A percentile compares a stretch with the other conserved stretches of the same genome.
Conservation (phyloP, 1,284 basidiomycete species). For the Apiotrichum laibachii region DNA sequence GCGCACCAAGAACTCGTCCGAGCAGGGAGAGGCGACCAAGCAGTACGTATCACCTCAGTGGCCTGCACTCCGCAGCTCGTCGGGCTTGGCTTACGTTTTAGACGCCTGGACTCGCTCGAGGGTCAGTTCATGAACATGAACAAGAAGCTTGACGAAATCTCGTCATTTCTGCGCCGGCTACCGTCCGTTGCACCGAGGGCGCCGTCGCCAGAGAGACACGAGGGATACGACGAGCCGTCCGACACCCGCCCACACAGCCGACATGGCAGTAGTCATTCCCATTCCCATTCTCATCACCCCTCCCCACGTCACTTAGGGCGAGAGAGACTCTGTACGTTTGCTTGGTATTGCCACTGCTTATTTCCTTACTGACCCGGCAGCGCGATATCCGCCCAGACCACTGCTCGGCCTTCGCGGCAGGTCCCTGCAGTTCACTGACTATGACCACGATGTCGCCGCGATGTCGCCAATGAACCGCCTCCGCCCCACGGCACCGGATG, state of each 20-base stretch:
- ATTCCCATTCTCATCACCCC: neutral
- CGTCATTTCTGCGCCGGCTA: neutral
- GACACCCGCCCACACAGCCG: neutral
- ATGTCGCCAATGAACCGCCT: slow-evolving; percentile 6
- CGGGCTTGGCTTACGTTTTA: neutral
- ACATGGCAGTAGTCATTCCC: neutral
- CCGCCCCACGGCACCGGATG: neutral
- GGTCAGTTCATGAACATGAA: slow-evolving; percentile 7
- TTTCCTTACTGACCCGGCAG: too few species aligned
- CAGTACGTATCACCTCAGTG: neutral
- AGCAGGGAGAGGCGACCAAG: slow-evolving; percentile 1
- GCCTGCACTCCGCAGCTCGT: neutral
- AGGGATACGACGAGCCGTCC: neutral
- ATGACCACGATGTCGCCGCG: neutral
- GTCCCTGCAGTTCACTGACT: neutral
- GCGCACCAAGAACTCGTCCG: neutral
- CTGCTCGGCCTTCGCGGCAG: neutral
- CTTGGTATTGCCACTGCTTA: neutral
- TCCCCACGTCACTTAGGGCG: too few species aligned
- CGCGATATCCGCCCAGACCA: neutral
- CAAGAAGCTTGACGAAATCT: slow-evolving; percentile 13
- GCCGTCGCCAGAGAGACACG: neutral
- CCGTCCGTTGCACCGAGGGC: neutral
- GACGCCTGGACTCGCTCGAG: slow-evolving; percentile 14
- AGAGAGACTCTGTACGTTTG: neutral